Base-by-base conservation (phyloP, 2,329 filamentous ascomycete species). In the Monascus ruber region DNA sequence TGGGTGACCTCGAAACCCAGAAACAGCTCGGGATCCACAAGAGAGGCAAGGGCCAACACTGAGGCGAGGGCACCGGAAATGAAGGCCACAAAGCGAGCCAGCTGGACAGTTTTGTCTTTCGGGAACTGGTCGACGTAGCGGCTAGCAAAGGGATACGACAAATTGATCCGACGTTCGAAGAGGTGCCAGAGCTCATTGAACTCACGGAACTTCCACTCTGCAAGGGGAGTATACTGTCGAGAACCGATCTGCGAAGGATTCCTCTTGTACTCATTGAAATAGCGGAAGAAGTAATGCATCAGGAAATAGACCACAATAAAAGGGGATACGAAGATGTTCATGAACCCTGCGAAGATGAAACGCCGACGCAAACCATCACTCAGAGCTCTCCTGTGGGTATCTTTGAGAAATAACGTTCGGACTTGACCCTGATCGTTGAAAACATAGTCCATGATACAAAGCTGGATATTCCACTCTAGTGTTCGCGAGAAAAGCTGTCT, bases 191-290 rank as follows among this genome's bases (percentile, higher is more conserved):
- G 72, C 60, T 98, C 91, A 54, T 98, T 98, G 72, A 96, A 98
- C 59, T 96, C 89, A 35, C 91, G 81, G 47, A 98, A 95, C 54
- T 95, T 96, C 91, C 91, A 98, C 58, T 94, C 84, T 0, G 91
- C 91, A 37, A 94, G 75, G 1, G 87, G 85, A 0, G 89, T 96
- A 57, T 95, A 98, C 48, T 87, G 81, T 32, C 91, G 79, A 10
- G 86, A 82, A n/a, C 85, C 83, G 31, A 94, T 76, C 46, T 87
- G 81, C 1, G 85, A 79, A 0, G 86, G 89, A 46, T 95, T 94
- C 55, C 88, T 93, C 63, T 94, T 87, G 56, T 94, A 95, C 68
- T 98, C 89, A 53, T 91, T 91, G 60, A 95, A 96, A 57, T 96
- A 94, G 27, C 83, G 86, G 56, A 96, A 87, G 53, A 98, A 85